A percentile compares a stretch with the other conserved stretches of the same genome.
Conservation (phyloP, 257 asterid genomes). For the Hygrophila difformis region DNA sequence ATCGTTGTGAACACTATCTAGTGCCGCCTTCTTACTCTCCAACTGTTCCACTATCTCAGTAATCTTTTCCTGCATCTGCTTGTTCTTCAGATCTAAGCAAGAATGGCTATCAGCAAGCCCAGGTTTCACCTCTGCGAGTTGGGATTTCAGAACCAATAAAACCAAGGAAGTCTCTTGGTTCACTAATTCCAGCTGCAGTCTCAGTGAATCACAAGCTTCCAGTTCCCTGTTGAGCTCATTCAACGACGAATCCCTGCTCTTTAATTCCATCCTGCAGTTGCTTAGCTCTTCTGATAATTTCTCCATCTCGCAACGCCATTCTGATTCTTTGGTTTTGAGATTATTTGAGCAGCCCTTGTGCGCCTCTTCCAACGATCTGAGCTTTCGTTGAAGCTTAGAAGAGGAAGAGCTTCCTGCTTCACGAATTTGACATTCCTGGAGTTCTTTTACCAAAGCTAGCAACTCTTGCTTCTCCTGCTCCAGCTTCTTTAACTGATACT, state of each 20-base stretch:
- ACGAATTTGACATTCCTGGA: conserved; percentile 70
- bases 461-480: conserved; percentile 78
- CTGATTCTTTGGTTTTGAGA: conserved; percentile 58
- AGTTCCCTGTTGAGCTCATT: conserved; percentile 48
- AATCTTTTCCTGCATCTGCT: conserved; percentile 22
- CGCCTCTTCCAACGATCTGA: conserved; percentile 49
- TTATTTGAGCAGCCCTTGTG: conserved; percentile 46
- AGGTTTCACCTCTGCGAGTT: conserved; percentile 49
- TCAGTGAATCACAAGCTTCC: conserved; percentile 50
- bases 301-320: conserved; percentile 54
- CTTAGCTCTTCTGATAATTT: conserved; percentile 38
- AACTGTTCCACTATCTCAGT: conserved; percentile 33
- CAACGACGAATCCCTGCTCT: conserved; percentile 32
- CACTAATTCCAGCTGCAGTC: conserved; percentile 42
- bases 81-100: conserved; percentile 22
- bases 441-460: conserved; percentile 44
- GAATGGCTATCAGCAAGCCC: conserved; percentile 27
- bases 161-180: conserved; percentile 53
- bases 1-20: conserved; percentile 35
- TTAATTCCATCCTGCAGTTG: conserved; percentile 33
- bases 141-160: conserved; percentile 56
- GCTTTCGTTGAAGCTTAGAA: conserved; percentile 63
- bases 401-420: conserved; percentile 58
- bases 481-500: conserved; percentile 58
- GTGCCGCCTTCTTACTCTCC: conserved; percentile 45